phyloP scores from a whole-genome alignment of 148 eudicot species.

The Nepenthes gracilis region DNA sequence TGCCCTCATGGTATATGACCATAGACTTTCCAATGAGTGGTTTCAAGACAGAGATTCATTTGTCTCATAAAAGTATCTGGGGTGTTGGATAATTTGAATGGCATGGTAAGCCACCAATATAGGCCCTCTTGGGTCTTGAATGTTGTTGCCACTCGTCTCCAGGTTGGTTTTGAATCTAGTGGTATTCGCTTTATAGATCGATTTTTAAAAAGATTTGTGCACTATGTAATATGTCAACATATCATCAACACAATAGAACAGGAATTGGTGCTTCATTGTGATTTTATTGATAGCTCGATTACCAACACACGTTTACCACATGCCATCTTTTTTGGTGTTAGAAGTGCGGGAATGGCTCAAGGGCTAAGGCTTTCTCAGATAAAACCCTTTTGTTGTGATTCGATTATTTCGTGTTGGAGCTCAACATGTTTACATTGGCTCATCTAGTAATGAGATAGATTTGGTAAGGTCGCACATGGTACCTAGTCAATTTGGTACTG shows the following conservation, averaged over 20 bases:
- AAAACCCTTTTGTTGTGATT: background rate
- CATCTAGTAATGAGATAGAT: too few species aligned
- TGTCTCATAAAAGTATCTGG: slow-evolving; percentile 1
- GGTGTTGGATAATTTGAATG: slow-evolving; percentile 1
- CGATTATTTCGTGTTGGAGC: too few species aligned
- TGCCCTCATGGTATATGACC: background rate
- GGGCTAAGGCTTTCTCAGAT: background rate
- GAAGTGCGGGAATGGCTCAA: background rate
- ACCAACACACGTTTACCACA: slow-evolving; percentile 2
- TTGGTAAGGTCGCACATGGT: too few species aligned
- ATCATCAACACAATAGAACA: background rate
- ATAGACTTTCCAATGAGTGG: background rate
- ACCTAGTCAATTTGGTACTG: too few species aligned
- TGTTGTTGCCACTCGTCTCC: slow-evolving; percentile 12
- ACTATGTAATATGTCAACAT: slow-evolving; percentile 2
- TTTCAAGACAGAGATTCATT: slow-evolving; percentile 1
- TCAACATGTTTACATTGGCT: too few species aligned
- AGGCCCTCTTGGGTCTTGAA: slow-evolving; percentile 8
- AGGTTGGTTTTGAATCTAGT: too few species aligned
- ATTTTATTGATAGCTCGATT: slow-evolving; percentile 7
- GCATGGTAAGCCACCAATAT: slow-evolving; percentile 10
- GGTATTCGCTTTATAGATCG: slow-evolving; percentile 2
- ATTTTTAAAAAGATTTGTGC: background rate
- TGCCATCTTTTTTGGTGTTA: slow-evolving; percentile 5
- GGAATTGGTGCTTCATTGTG: background rate